Evolutionary conservation across 108 stramenopile species (phyloP), one percentile per base, ranked within the genome.

Genomic region (Mediolabrus comicus): DNA sequence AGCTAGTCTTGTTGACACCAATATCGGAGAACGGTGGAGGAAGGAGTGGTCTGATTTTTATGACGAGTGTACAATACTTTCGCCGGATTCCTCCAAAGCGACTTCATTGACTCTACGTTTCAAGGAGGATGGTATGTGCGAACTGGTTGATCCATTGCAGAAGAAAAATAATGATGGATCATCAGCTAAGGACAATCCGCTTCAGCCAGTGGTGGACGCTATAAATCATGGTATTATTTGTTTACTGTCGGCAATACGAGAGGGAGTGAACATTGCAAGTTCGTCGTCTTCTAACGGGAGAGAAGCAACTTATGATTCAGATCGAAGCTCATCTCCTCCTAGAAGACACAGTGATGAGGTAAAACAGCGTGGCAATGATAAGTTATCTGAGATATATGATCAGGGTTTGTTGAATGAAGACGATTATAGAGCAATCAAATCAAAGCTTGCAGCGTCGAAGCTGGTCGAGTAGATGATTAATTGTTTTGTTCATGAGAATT

Each of bases 51-150:
- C 67, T 2, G 54, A 57, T 46, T 31, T 13, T 34, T 65, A 58
- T 33, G 62, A 69, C 49, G 75, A 76, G 46, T 76, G 75, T 56
- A 41, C 64, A 5, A 55, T 76, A 16, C 67, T 75, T 56, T 60
- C 30, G 39, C 74, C 60, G 27, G 54, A 19, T 11, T 58, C 43
- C n/a, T 7, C 46, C 22, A 14, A 34, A 2, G 41, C 63, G 12
- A 59, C 51, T 31, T 62, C 75, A 27, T 17, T 68, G 16, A 76
- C 62, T 29, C 31, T 76, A 49, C 41, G 62, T 24, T 76, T 69
- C 35, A 68, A 62, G n/a, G 75, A 69, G 0, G 61, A 69, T 19
- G 75, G 67, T 0, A 58, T 8, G 0, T 76, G 75, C 55, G 60
- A 53, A 28, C 52, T 76, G 34, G 11, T 76, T 26, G 67, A 76